Evolutionary conservation across 1,139 yeast genomes (phyloP), one percentile per base, ranked within the genome.

Genomic region (Debaryomyces fabryi): DNA sequence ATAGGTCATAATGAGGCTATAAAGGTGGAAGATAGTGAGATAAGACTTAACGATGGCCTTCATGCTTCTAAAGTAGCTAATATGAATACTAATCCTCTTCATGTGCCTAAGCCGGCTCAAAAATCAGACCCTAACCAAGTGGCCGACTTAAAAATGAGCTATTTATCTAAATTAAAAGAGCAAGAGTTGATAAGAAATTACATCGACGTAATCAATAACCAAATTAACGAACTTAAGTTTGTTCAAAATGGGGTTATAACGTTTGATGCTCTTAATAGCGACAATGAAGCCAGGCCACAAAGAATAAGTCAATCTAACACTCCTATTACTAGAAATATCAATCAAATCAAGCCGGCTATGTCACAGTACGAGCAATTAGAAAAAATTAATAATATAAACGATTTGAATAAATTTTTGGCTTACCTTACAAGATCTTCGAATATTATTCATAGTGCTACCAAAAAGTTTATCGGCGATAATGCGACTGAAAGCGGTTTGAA

Each of bases 221-320:
- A 76, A 54, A 76, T 76, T 52, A 73, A 75, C 53, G 80, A 76
- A 55, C 63, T 76, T 33, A 67, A 67, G 40, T 75, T 76, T 57
- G 78, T 75, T 4, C 78, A 74, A 53, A 75, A 70, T 54, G 81
- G 81, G 5, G 78, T 74, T 36, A 74, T 76, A 46, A 71, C 79
- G 0, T 66, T 72, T 49, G 79, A 75, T 58, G 78, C 79, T 1
- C 62, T 76, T 43, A 69, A 64, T 49, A 60, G 52, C n/a, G 49
- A 55, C 10, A 30, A 40, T n/a, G 43, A 21, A 15, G 12, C 13
- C n/a, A 21, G 32, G 29, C 30, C 36, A 4, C 42, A 15, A 7
- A 18, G 9, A 36, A 39, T 13, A 16, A 33, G 25, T 15, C 39
- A 49, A 27, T 50, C 54, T 42, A 46, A 34, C 21, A 18, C 18